These are phyloP conservation scores for Fusarium scirpi DNA, from an alignment of 2,329 filamentous ascomycete species.

Conservation along the genomic window DNA sequence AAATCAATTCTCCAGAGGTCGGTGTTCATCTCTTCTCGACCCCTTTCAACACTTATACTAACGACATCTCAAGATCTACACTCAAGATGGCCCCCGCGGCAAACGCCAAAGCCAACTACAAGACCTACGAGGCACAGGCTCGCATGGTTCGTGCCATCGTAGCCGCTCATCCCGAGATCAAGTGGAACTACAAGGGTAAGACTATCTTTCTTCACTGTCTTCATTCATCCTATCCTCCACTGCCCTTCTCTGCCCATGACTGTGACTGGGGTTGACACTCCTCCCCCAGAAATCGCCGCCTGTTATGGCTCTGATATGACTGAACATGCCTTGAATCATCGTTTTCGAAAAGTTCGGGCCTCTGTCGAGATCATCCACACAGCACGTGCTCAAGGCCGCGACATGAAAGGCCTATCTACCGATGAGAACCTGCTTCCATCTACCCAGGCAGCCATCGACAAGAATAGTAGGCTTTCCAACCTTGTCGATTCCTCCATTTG, in stretches of 20 bases:
- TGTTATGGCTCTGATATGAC: constrained; percentile 65
- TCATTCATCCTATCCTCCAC: not conserved
- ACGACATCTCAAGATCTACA: not conserved
- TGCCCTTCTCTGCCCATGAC: not conserved
- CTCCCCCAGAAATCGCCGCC: constrained; percentile 58
- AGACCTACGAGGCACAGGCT: constrained; percentile 68
- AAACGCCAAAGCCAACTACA: constrained; percentile 65
- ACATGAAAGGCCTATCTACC: constrained; percentile 58
- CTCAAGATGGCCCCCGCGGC: constrained; percentile 57
- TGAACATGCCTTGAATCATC: constrained; percentile 62
- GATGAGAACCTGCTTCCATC: constrained; percentile 53
- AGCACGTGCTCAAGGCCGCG: constrained; percentile 52
- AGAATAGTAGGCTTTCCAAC: constrained; percentile 54
- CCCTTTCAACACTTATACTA: not conserved
- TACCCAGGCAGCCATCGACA: constrained; percentile 55
- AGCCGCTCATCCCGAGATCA: constrained; percentile 65
- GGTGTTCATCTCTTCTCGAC: constrained; percentile 1
- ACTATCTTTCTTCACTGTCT: constrained; percentile 4
- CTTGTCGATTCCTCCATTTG: not conserved
- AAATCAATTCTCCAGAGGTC: constrained; percentile 6
- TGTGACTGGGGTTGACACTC: constrained; percentile 47
- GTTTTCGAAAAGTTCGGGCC: constrained; percentile 61
- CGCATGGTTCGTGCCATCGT: constrained; percentile 72
- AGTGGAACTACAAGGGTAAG: constrained; percentile 73
- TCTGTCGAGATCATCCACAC: constrained; percentile 55